A percentile compares a stretch with the other conserved stretches of the same genome.
Conservation (phyloP, 2,329 filamentous ascomycete species). For the Pyrenophora teres region DNA sequence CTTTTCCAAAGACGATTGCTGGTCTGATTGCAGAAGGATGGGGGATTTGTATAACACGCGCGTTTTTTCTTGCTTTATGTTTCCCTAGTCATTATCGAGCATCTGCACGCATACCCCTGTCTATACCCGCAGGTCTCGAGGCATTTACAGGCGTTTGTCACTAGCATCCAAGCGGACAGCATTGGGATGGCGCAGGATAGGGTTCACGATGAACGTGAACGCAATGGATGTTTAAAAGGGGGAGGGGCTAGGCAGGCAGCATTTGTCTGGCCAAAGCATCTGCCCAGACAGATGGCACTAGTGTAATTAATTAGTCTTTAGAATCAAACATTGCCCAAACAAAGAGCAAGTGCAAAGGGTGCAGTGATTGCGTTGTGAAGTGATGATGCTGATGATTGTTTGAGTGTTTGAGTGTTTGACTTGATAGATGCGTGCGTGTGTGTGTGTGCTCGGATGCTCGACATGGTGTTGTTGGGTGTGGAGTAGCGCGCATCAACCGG, state of each 20-base stretch:
- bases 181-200: slow-evolving; percentile 23
- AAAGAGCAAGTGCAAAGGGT: too few species aligned
- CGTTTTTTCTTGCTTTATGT: slow-evolving; percentile 4
- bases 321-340: neutral
- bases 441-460: too few species aligned
- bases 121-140: slow-evolving; percentile 3
- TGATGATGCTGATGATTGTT: too few species aligned
- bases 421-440: too few species aligned
- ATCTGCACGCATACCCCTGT: slow-evolving; percentile 29
- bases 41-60: slow-evolving; percentile 12
- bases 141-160: slow-evolving; percentile 31
- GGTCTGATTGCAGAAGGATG: neutral
- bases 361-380: too few species aligned
- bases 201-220: slow-evolving; percentile 3
- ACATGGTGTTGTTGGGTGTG: slow-evolving; percentile 14
- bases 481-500: slow-evolving; percentile 19
- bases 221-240: slow-evolving; percentile 1
- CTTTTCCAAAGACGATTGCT: neutral
- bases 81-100: slow-evolving; percentile 12
- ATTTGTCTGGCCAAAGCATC: neutral
- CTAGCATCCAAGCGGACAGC: slow-evolving; percentile 17
- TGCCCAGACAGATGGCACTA: slow-evolving; percentile 12
- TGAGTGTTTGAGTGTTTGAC: neutral
- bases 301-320: slow-evolving; percentile 15
- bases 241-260: neutral